Evolutionary conservation across 2,329 filamentous ascomycete genomes (phyloP).

Genomic region (Atkinsonella texensis): DNA sequence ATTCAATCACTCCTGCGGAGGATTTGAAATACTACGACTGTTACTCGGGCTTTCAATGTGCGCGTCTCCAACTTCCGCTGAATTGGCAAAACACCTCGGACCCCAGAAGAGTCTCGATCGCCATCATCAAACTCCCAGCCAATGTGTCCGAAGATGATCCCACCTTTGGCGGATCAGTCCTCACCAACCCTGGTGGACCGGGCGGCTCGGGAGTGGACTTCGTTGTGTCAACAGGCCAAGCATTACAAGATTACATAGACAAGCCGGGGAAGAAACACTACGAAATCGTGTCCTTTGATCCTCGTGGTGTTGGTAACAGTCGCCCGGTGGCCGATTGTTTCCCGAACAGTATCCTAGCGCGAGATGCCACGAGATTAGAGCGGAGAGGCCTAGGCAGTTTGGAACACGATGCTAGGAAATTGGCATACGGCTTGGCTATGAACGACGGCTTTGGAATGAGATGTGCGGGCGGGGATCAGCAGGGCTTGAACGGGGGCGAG

Average conservation of each 20-base stretch:
- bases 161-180: constrained; percentile 28
- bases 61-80: constrained; percentile 30
- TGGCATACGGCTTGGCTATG: constrained; percentile 18
- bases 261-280: constrained; percentile 21
- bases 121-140: constrained; percentile 29
- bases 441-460: constrained; percentile 15
- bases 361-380: constrained; percentile 19
- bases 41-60: constrained; percentile 27
- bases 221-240: constrained; percentile 13
- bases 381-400: constrained; percentile 19
- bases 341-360: constrained; percentile 16
- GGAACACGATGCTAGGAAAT: constrained; percentile 7
- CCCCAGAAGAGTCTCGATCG: constrained; percentile 22
- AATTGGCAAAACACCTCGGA: constrained; percentile 26
- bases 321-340: constrained; percentile 29
- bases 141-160: constrained; percentile 24
- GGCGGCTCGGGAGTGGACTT: constrained; percentile 27
- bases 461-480: constrained; percentile 14
- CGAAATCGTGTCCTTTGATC: constrained; percentile 32
- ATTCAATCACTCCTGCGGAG: constrained; percentile 19
- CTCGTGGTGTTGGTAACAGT: constrained; percentile 27
- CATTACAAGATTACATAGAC: constrained; percentile 18
- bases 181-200: constrained; percentile 34
- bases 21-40: constrained; percentile 28
- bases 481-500: constrained; percentile 9